Evolutionary conservation across 176 grass and related monocot species (phyloP).

Genomic region (Tillandsia leiboldiana): DNA sequence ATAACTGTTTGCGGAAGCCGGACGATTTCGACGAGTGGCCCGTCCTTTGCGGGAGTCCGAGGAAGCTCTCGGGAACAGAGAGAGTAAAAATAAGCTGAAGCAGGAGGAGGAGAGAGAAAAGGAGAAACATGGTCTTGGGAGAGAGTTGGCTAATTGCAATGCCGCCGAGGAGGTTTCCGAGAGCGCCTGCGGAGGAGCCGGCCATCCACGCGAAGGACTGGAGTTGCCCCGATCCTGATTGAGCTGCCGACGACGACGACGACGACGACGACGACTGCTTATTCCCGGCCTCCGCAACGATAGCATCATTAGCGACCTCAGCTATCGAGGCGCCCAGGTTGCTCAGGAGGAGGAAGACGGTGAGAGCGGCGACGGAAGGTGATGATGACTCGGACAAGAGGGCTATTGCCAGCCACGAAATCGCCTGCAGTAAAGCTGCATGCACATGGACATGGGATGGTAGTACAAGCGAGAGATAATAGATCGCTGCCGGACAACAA

Average conservation of each 20-base stretch:
- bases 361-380: conserved; percentile 54
- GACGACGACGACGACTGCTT: neutral
- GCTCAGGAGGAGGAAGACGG: conserved; percentile 81
- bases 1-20: conserved; percentile 64
- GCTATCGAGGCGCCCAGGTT: conserved; percentile 92
- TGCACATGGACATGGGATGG: neutral
- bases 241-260: neutral
- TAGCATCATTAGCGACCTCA: conserved; percentile 98
- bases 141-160: conserved; percentile 62
- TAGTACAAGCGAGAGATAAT: neutral
- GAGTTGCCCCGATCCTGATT: conserved; percentile 50
- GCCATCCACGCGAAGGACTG: conserved; percentile 95
- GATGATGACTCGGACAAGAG: conserved; percentile 37
- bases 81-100: conserved; percentile 60
- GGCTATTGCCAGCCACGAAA: conserved; percentile 82
- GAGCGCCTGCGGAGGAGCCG: conserved; percentile 59
- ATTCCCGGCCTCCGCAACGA: conserved; percentile 79
- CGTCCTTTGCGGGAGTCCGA: conserved; percentile 56
- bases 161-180: conserved; percentile 84
- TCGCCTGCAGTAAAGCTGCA: conserved; percentile 83
- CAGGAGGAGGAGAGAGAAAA: conserved; percentile 60
- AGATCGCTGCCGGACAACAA: no score
- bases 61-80: conserved; percentile 60
- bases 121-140: conserved; percentile 68
- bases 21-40: conserved; percentile 29